Evolutionary conservation across 2,329 filamentous ascomycete species (phyloP), one percentile per base, ranked within the genome.

Genomic region (Teratosphaeria zuluensis): DNA sequence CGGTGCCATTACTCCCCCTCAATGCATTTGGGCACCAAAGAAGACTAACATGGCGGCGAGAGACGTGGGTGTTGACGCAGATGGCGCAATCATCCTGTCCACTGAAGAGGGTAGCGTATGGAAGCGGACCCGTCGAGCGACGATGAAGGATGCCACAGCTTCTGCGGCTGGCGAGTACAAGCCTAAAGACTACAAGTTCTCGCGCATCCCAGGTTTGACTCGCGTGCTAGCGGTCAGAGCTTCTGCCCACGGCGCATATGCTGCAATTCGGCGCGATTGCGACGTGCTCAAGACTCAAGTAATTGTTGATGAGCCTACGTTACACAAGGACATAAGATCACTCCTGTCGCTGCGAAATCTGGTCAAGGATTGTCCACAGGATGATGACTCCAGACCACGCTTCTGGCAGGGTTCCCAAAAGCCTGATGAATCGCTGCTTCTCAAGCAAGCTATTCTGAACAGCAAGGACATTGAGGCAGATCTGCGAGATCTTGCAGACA

Each of bases 51-150:
- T 87, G 84, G 91, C 91, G 3, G 92, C 90, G 32, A 83, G 84
- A 56, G 96, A 96, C 60, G 90, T 95, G 1, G 88, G 85, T 61
- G 87, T 97, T 2, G 90, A 92, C 42, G 91, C 96, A 70, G 88
- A 97, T 72, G 94, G 92, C 2, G 95, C 92, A 0, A 90, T 99
- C 64, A 95, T 99, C 58, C 85, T 99, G 62, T 92, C 90, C 64
- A 99, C 94, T 0, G 83, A 91, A 60, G 92, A 91, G 51, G 94
- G 94, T 2, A 92, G 90, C 54, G 92, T 96, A 0, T 99, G 92
- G 92, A 86, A 86, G 65, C 87, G 92, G 59, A 85, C 94, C 56
- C 90, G 90, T 68, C 84, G 94, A 61, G 80, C 83, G 30, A 95
- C 92, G 63, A 85, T 88, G 55, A 95, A 95, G 67, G 85, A 87